Base-by-base conservation (phyloP, 805 yeast species). In the Maudiozyma turicensis region DNA sequence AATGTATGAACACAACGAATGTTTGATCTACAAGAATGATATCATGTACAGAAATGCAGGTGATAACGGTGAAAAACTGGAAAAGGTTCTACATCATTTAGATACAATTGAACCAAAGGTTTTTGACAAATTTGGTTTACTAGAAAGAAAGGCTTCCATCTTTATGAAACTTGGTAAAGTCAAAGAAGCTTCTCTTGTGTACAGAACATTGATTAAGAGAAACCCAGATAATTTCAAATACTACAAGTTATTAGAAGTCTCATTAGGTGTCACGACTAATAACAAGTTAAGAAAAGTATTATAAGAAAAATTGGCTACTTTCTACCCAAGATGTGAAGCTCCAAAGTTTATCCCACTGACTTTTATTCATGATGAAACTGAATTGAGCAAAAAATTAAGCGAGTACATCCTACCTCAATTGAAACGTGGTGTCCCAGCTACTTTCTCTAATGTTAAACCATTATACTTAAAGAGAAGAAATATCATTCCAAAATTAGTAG, bases 261-360 rank as follows among this genome's bases (percentile, higher is more conserved):
- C 86, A 3, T 72, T 89, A 52, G 81, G 77, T 4, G 59, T 70
- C 8, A 62, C 59, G n/a, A 57, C 71, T 41, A 70, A 80, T n/a
- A 66, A 66, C 9, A 73, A 72, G n/a, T 59, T 70, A 46, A 77
- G 84, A 63, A 65, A 75, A 48, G 74, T 72, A 14, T 65, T 91
- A 51, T 91, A 88, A 64, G 78, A 74, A 43, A 82, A 78, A 54
- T 70, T 90, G 53, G 74, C 78, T 1, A 65, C 60, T 42, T 82
- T 86, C 60, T 90, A 88, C 65, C 97, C 97, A 34, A 80, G 75
- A 55, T 80, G 91, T 1, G 96, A 89, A 60, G 82, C 91, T 30
- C 89, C 93, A 31, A 75, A 75, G 55, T 80, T 77, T 54, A 74
- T 88, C 45, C 97, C 97, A 11, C 73, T 91, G 60, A 76, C 84